Evolutionary conservation across 805 yeast species (phyloP), one percentile per base, ranked within the genome.

Genomic region (Middelhovenomyces tepae): DNA sequence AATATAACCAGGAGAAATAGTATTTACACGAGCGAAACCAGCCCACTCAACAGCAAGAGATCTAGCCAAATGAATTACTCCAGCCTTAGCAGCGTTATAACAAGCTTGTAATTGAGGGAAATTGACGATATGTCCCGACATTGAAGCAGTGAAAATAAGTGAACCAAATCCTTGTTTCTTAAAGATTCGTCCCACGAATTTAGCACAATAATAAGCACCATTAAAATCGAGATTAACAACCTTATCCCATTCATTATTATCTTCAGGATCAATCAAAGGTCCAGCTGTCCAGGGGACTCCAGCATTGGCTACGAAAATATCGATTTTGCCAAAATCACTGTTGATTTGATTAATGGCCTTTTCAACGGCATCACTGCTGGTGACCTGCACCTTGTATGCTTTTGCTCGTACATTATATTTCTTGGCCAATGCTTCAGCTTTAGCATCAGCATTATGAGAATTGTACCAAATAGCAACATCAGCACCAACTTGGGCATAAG

Each of bases 11-110:
- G 94, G 94, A 10, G 85, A 75, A 19, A 83, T 70, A 18, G 82
- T 65, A 63, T 83, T 83, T 37, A 78, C 89, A 45, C 94, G 70
- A n/a, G 89, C 93, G 50, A 79, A 80, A 1, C 76, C 72, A n/a
- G 86, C 74, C 87, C 91, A 85, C 61, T 85, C 95, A 26, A 84
- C 75, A 10, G 94, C 89, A 43, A 84, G 63, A 1, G 91, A 81
- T 54, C 67, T 77, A 22, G 79, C 73, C 47, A 84, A 66, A 51
- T 85, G 94, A 43, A 77, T 53, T 17, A 82, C 76, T 8, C 76
- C 94, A 25, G 94, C 94, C 65, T 84, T 85, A 46, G 86, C 81
- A 10, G 85, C 83, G 51, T 84, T 84, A 64, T 84, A 84, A 24
- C 80, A 75, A 9, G 94, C 80, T 61, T 85, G 95, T 53, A 74